phyloP scores from a whole-genome alignment of 129 eudicot genomes.

The Pittosporum tobira region DNA sequence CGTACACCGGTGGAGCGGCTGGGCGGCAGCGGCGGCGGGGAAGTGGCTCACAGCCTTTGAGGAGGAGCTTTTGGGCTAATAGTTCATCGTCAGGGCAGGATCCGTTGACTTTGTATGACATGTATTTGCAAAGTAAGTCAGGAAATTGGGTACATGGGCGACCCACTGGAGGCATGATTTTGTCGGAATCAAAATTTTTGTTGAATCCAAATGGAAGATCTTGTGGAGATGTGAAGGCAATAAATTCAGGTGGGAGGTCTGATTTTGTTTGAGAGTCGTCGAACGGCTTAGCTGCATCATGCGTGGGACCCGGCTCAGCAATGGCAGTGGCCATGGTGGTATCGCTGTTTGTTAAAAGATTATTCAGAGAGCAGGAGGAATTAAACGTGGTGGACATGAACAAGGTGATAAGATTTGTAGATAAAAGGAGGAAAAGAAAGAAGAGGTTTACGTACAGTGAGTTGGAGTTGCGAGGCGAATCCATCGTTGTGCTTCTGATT shows the following conservation, averaged over 20 bases:
- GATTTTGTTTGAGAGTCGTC: not conserved
- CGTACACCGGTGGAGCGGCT: constrained; percentile 32
- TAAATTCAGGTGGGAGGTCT: constrained; percentile 46
- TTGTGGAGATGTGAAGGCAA: constrained; percentile 53
- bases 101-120: constrained; percentile 45
- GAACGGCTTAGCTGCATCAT: no score
- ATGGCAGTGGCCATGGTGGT: not conserved
- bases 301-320: constrained; percentile 1
- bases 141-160: constrained; percentile 36
- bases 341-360: constrained; percentile 6
- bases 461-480: constrained; percentile 19
- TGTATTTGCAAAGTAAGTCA: constrained; percentile 27
- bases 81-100: constrained; percentile 65
- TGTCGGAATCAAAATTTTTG: constrained; percentile 42
- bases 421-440: constrained; percentile 43
- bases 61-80: constrained; percentile 47
- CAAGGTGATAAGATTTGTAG: constrained; percentile 45
- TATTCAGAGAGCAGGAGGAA: constrained; percentile 33
- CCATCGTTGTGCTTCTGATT: constrained; percentile 18
- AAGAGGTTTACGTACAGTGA: constrained; percentile 13
- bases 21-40: constrained; percentile 70
- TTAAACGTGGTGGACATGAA: constrained; percentile 41
- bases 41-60: constrained; percentile 66
- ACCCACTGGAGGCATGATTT: constrained; percentile 53
- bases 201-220: constrained; percentile 55